Evolutionary conservation across 2,329 filamentous ascomycete genomes (phyloP).

Genomic region (Fusarium sp.): DNA sequence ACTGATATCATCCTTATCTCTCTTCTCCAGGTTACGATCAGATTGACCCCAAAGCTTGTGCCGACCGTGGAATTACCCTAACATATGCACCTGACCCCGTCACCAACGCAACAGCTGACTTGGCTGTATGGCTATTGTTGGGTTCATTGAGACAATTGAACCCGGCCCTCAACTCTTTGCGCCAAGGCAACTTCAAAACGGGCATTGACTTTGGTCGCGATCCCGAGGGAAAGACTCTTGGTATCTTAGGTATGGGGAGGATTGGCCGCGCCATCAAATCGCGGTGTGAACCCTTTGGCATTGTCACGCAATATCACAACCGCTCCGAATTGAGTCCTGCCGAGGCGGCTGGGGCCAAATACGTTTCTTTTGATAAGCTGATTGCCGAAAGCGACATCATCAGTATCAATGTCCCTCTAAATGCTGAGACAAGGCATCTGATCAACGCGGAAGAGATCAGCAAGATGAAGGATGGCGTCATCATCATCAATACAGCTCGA

Average conservation of each 20-base stretch:
- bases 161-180: conserved; percentile 68
- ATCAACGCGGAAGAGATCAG: conserved; percentile 64
- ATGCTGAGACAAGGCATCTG: conserved; percentile 65
- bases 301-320: conserved; percentile 72
- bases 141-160: conserved; percentile 77
- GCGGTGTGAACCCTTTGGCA: conserved; percentile 67
- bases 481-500: conserved; percentile 70
- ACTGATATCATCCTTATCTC: rapidly evolving
- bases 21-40: conserved; percentile 73
- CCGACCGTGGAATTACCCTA: conserved; percentile 64
- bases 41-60: conserved; percentile 74
- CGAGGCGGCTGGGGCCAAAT: conserved; percentile 60
- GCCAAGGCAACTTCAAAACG: conserved; percentile 69
- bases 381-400: conserved; percentile 67
- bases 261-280: conserved; percentile 65
- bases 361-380: conserved; percentile 69
- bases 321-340: conserved; percentile 55
- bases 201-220: conserved; percentile 73
- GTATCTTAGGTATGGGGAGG: conserved; percentile 71
- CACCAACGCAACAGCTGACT: conserved; percentile 78
- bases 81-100: conserved; percentile 77
- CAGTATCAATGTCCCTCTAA: conserved; percentile 66
- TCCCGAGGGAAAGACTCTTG: conserved; percentile 73
- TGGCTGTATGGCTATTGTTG: conserved; percentile 77
- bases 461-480: conserved; percentile 67